Base-by-base conservation (phyloP, 768 basidiomycete species). In the Amanita thiersii region DNA sequence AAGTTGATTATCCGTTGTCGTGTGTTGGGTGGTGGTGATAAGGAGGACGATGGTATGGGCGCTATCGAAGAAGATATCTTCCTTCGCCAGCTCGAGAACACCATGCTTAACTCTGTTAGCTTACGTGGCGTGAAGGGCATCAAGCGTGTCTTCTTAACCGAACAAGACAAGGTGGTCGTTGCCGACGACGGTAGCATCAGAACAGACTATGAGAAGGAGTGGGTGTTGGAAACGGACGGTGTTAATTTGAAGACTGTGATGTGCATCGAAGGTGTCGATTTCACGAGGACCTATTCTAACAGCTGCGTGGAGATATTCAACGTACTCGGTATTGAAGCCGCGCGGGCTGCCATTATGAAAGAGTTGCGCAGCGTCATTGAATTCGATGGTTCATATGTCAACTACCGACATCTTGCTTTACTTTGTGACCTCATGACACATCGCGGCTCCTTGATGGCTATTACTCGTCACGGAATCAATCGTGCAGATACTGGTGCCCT, bases 351-450 rank as follows among this genome's bases (percentile, higher is more conserved):
- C 5, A 84, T 99, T 53, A 80, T 96, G 74, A 88, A 75, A 66
- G 96, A 99, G 60, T 63, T 99, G 34, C 84, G 94, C 48, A 76
- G 81, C 43, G 96, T 98, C 58, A 96, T 99, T 63, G 93, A 97
- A 63, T 97, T 98, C 68, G 94, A 97, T 56, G 94, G 94, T 72
- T 97, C 94, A 12, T 96, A 97, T 54, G 96, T 99, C 71, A 98
- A 99, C 64, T 98, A 93, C 63, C 81, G 96, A 41, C 96, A 99
- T 63, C 73, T 98, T 37, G 88, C 91, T 1, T 70, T 99, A n/a
- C 77, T 99, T 19, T 93, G 91, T 62, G 94, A 99, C 60, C 69
- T 98, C 41, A 99, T 99, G 96, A 98, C 93, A 8, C 89, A 94
- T 55, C 86, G 90, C 31, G 96, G 96, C 19, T 58, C 74, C 2